phyloP scores from a whole-genome alignment of 192 early-diverging fungal genomes.

The Pilaira anomala region DNA sequence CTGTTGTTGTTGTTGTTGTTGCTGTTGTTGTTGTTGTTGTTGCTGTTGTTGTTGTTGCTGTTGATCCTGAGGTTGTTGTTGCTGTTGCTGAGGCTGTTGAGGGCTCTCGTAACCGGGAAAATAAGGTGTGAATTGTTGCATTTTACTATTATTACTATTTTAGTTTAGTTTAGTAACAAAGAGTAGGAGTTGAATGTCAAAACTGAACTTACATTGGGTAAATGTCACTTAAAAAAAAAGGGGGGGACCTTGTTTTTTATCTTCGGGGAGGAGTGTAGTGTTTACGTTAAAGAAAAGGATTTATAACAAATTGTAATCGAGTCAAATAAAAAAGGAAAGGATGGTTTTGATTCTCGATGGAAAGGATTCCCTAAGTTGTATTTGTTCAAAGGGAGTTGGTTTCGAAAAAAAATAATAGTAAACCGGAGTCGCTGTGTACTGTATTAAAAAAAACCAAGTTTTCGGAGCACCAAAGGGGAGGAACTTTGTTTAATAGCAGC shows the following conservation, averaged over 20 bases:
- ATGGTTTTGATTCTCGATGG: too few relatives aligned
- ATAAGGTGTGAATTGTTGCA: constrained; percentile 4
- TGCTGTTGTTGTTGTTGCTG: neutral
- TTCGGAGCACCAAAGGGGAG: neutral
- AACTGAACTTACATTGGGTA: neutral
- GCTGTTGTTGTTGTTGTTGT: neutral
- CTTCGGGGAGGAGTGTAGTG: too few relatives aligned
- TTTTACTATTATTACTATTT: neutral
- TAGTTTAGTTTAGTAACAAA: neutral
- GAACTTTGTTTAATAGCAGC: constrained; percentile 3
- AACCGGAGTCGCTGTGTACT: too few relatives aligned
- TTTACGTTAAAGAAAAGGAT: neutral
- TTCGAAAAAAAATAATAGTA: neutral
- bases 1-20: constrained; percentile 8
- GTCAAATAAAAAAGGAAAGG: neutral
- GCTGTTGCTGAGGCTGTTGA: neutral
- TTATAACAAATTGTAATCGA: neutral
- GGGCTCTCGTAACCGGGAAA: constrained; percentile 14
- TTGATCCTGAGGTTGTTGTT: neutral
- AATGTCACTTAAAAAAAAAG: too few relatives aligned
- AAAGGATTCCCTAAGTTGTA: too few relatives aligned
- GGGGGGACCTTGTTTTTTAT: too few relatives aligned
- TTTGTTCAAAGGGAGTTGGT: too few relatives aligned
- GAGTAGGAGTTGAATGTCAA: neutral
- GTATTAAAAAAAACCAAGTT: neutral